phyloP scores from a whole-genome alignment of 176 grass and related monocot genomes.

The Phoenix roebelenii region DNA sequence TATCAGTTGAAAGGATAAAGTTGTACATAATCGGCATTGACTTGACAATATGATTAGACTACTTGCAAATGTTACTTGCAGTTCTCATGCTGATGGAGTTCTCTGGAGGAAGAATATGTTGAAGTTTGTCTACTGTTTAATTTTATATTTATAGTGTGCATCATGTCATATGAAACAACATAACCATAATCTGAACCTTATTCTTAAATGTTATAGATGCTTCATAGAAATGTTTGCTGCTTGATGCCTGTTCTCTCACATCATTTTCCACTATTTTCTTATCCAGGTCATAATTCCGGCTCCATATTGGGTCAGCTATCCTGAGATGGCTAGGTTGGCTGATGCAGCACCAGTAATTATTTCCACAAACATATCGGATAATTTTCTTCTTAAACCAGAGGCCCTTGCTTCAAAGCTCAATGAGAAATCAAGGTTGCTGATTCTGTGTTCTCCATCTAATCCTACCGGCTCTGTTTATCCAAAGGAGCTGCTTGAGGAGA shows the following conservation, averaged over 20 bases:
- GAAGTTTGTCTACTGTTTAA: too few species aligned
- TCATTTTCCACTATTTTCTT: conserved; percentile 1
- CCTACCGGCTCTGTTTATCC: conserved; percentile 93
- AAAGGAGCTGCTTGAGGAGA: conserved; percentile 74
- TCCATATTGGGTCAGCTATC: conserved; percentile 90
- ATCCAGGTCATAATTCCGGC: conserved; percentile 76
- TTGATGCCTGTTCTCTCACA: background rate
- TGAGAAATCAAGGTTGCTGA: conserved; percentile 79
- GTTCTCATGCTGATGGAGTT: too few species aligned
- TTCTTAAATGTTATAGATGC: too few species aligned
- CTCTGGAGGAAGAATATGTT: too few species aligned
- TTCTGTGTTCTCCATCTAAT: conserved; percentile 93
- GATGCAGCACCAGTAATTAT: conserved; percentile 76
- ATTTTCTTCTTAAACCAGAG: conserved; percentile 57
- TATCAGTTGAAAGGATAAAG: too few species aligned
- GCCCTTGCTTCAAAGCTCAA: conserved; percentile 57
- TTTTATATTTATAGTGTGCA: too few species aligned
- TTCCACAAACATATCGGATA: conserved; percentile 73
- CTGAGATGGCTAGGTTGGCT: conserved; percentile 88
- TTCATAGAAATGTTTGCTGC: too few species aligned
- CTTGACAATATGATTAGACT: too few species aligned
- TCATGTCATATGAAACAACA: too few species aligned
- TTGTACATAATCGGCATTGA: too few species aligned
- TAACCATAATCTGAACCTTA: too few species aligned
- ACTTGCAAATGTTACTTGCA: too few species aligned